A percentile compares a stretch with the other conserved stretches of the same genome.
Conservation (phyloP, 305 asterid genomes). For the Salvia sclarea region DNA sequence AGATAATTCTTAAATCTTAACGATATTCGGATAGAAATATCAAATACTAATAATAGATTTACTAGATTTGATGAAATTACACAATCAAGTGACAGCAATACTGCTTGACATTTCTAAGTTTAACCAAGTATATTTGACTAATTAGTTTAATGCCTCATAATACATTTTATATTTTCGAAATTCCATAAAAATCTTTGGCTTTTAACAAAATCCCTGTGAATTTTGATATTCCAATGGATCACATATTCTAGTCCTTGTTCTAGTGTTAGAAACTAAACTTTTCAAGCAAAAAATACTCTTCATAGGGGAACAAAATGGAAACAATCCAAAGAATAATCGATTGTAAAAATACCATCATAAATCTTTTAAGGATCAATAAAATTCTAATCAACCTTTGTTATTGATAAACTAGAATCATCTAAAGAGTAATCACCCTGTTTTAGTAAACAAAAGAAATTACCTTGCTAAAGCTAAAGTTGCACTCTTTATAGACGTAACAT, state of each 20-base stretch:
- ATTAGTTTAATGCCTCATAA: neutral
- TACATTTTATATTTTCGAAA: neutral
- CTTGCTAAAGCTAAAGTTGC: conserved; percentile 53
- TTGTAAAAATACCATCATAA: neutral
- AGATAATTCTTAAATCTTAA: neutral
- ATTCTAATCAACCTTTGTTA: neutral
- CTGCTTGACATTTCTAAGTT: neutral
- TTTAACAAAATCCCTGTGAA: neutral
- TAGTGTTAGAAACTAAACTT: no score
- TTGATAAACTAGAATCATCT: neutral
- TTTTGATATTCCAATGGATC: neutral
- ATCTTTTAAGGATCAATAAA: conserved; percentile 8
- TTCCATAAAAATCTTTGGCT: no score
- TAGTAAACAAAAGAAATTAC: conserved; percentile 36
- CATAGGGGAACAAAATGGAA: neutral
- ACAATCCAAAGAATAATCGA: conserved; percentile 4
- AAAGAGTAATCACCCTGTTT: neutral
- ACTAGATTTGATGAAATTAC: neutral
- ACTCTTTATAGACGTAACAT: conserved; percentile 53
- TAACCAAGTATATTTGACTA: neutral
- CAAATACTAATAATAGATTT: neutral
- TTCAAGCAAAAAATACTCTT: neutral
- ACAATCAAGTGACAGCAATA: neutral
- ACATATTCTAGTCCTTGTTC: neutral
- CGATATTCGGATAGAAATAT: neutral